phyloP scores from a whole-genome alignment of 345 rosid species.

The Lepidium didymum region DNA sequence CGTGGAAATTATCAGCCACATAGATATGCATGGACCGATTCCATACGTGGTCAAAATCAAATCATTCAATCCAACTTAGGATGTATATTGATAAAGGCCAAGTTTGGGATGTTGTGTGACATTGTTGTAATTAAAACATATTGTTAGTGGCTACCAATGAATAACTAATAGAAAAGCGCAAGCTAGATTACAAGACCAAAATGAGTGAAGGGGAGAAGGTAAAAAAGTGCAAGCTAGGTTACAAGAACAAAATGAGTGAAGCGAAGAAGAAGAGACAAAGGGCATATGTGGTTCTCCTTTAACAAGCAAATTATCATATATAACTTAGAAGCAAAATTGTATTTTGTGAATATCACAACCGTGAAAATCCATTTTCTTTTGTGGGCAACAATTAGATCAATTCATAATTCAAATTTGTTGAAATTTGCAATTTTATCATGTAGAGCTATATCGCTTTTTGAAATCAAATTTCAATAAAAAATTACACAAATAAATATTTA shows the following conservation, averaged over 20 bases:
- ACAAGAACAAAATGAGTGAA: slow-evolving; percentile 10
- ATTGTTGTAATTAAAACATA: neutral
- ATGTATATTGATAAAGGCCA: neutral
- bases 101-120: neutral
- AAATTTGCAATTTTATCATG: too few relatives aligned
- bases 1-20: too few relatives aligned
- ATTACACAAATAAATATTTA: too few relatives aligned
- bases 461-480: too few relatives aligned
- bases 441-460: too few relatives aligned
- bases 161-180: neutral
- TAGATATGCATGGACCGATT: too few relatives aligned
- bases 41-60: slow-evolving; percentile 6
- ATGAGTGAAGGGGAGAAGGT: slow-evolving; percentile 11
- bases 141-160: neutral
- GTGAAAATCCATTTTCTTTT: too few relatives aligned
- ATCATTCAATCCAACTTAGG: neutral
- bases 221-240: neutral
- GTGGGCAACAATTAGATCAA: too few relatives aligned
- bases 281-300: slow-evolving; percentile 6
- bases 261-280: neutral
- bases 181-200: slow-evolving; percentile 1
- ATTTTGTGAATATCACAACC: too few relatives aligned
- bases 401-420: too few relatives aligned
- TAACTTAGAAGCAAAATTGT: too few relatives aligned
- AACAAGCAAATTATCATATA: neutral